Conservation (phyloP, 306 rosid genomes). For the Begonia peltatifolia region DNA sequence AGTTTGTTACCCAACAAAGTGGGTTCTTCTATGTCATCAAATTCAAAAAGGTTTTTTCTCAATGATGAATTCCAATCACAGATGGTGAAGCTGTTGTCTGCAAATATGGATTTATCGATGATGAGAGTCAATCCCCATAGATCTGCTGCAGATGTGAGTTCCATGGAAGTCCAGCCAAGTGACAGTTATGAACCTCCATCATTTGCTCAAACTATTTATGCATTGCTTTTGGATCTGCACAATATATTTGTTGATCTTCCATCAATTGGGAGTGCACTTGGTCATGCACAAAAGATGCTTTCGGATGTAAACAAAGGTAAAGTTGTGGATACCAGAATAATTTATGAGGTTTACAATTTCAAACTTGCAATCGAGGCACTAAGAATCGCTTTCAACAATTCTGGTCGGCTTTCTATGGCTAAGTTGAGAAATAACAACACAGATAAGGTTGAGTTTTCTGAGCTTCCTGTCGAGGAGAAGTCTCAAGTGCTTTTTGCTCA, state of each 20-base stretch:
- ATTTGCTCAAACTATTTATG: constrained; percentile 54
- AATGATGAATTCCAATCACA: constrained; percentile 23
- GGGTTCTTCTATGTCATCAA: constrained; percentile 15
- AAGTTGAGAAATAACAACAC: constrained; percentile 14
- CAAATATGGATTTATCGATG: constrained; percentile 17
- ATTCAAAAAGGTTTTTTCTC: constrained; percentile 23
- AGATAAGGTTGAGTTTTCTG: constrained; percentile 23
- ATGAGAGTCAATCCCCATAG: constrained; percentile 9
- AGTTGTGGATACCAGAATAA: constrained; percentile 29
- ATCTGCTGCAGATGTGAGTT: constrained; percentile 12
- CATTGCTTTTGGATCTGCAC: constrained; percentile 56
- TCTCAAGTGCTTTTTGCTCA: constrained; percentile 46
- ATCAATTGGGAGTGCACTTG: constrained; percentile 50
- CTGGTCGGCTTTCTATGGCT: constrained; percentile 23
- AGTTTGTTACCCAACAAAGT: constrained; percentile 42
- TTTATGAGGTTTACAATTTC: constrained; percentile 50
- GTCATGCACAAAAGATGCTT: constrained; percentile 55
- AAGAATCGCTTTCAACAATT: constrained; percentile 52
- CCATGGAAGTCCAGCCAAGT: constrained; percentile 22
- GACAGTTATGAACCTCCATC: constrained; percentile 36
- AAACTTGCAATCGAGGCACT: constrained; percentile 67
- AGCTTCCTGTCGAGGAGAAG: constrained; percentile 55
- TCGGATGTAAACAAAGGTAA: constrained; percentile 47
- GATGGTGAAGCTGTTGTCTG: constrained; percentile 28
- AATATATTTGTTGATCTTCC: constrained; percentile 41